Evolutionary conservation across 805 yeast genomes (phyloP).

Genomic region (Zygotorulaspora danielsina): DNA sequence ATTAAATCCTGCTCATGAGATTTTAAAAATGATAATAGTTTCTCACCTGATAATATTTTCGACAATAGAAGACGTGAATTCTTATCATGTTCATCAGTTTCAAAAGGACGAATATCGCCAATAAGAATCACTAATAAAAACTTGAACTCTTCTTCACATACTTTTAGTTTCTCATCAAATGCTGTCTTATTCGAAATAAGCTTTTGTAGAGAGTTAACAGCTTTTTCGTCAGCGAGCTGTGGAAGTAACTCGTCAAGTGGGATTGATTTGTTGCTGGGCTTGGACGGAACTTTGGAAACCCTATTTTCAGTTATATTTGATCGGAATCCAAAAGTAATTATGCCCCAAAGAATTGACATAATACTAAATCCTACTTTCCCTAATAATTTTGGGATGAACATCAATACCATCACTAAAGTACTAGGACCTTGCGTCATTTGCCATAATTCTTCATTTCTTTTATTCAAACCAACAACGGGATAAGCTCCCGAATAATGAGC

Average conservation of each 20-base stretch:
- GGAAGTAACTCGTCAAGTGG: constrained; percentile 11
- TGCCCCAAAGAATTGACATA: constrained; percentile 21
- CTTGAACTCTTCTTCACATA: constrained; percentile 40
- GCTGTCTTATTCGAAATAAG: constrained; percentile 19
- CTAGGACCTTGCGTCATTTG: constrained; percentile 5
- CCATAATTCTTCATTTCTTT: constrained; percentile 10
- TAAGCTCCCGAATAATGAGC: constrained; percentile 26
- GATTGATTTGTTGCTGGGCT: constrained; percentile 17
- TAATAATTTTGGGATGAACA: constrained; percentile 52
- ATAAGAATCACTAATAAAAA: constrained; percentile 54
- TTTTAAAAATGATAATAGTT: constrained; percentile 39
- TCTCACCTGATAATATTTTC: constrained; percentile 43
- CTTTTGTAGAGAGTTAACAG: constrained; percentile 10
- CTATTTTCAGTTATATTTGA: constrained; percentile 12
- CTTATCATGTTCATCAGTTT: constrained; percentile 14
- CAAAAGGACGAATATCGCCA: constrained; percentile 37
- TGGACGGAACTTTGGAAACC: constrained; percentile 21
- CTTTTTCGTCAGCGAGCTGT: constrained; percentile 11
- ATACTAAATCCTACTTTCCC: constrained; percentile 22
- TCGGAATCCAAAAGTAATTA: constrained; percentile 21
- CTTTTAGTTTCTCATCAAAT: constrained; percentile 42
- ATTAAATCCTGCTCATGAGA: constrained; percentile 41
- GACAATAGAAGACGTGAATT: constrained; percentile 42
- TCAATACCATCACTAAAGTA: constrained; percentile 47
- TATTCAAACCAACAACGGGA: constrained; percentile 25